A percentile compares a stretch with the other conserved stretches of the same genome.
These are phyloP conservation scores for Pichia kluyveri DNA, from an alignment of 805 yeast genomes.

Conservation along the genomic window DNA sequence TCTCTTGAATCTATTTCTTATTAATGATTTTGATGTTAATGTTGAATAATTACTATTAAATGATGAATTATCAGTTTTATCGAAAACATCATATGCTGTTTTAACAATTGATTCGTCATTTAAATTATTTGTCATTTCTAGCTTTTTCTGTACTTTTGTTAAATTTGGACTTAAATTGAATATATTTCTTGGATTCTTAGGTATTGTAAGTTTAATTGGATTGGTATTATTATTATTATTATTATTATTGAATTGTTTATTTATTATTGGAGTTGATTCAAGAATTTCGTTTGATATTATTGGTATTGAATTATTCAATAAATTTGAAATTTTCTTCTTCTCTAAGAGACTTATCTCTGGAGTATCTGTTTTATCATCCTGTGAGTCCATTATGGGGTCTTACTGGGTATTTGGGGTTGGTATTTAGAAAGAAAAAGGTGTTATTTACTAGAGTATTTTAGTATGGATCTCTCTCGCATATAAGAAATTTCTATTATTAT, in stretches of 20 bases:
- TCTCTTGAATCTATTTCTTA: too few species aligned
- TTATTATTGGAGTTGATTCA: background rate
- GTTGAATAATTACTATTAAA: slow-evolving; percentile 6
- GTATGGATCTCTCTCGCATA: too few species aligned
- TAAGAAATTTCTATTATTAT: too few species aligned
- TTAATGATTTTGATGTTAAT: slow-evolving; percentile 1
- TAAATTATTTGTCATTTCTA: background rate
- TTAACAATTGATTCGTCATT: slow-evolving; percentile 13
- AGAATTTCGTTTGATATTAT: too few species aligned
- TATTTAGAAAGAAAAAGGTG: too few species aligned
- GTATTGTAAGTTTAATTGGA: background rate
- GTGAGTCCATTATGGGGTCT: background rate
- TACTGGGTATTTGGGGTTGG: too few species aligned
- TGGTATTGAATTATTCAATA: too few species aligned
- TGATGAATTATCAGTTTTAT: slow-evolving; percentile 7
- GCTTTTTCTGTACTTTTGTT: background rate
- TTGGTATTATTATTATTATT: background rate
- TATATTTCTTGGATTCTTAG: background rate
- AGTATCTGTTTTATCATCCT: background rate
- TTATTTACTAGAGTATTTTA: too few species aligned
- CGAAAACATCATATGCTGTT: slow-evolving; percentile 24
- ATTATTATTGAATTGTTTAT: too few species aligned
- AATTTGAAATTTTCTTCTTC: too few species aligned
- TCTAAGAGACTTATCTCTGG: too few species aligned
- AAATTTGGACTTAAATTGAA: slow-evolving; percentile 15